Evolutionary conservation across 176 grass and related monocot species (phyloP).

Genomic region (Oryza officinalis): DNA sequence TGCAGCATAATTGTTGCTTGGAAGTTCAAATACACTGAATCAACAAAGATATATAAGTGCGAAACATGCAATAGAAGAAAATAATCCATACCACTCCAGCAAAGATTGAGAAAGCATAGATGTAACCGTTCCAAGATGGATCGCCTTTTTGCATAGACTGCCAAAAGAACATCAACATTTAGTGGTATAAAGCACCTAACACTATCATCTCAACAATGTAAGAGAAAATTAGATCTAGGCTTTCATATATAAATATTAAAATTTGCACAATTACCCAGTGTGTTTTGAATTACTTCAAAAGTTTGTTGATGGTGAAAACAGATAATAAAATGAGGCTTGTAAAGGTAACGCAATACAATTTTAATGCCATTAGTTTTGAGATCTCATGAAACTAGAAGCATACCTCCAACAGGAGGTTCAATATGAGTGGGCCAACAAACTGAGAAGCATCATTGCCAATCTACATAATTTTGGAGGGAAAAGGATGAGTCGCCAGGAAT

Average conservation of each 20-base stretch:
- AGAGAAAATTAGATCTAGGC: constrained; percentile 2
- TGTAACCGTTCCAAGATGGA: constrained; percentile 81
- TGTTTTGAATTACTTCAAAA: constrained; percentile 4
- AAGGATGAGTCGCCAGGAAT: constrained; percentile 23
- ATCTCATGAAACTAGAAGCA: constrained; percentile 28
- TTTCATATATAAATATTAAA: not conserved
- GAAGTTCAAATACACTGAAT: constrained; percentile 20
- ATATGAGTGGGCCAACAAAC: constrained; percentile 90
- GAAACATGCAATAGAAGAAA: constrained; percentile 32
- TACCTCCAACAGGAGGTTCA: constrained; percentile 85
- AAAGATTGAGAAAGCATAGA: constrained; percentile 94
- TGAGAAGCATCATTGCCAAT: constrained; percentile 97
- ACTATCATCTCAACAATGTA: not conserved
- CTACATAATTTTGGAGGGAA: constrained; percentile 39
- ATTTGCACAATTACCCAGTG: not conserved
- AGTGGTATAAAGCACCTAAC: constrained; percentile 17
- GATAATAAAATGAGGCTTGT: not conserved
- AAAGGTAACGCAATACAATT: constrained; percentile 13
- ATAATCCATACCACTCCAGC: constrained; percentile 84
- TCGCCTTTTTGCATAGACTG: constrained; percentile 97
- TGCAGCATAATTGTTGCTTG: constrained; percentile 6
- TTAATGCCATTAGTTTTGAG: constrained; percentile 9
- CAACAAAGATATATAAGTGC: constrained; percentile 19
- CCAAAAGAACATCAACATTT: constrained; percentile 12
- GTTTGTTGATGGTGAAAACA: constrained; percentile 1